Evolutionary conservation across 129 eudicot genomes (phyloP).

Genomic region (Deinandra increscens): DNA sequence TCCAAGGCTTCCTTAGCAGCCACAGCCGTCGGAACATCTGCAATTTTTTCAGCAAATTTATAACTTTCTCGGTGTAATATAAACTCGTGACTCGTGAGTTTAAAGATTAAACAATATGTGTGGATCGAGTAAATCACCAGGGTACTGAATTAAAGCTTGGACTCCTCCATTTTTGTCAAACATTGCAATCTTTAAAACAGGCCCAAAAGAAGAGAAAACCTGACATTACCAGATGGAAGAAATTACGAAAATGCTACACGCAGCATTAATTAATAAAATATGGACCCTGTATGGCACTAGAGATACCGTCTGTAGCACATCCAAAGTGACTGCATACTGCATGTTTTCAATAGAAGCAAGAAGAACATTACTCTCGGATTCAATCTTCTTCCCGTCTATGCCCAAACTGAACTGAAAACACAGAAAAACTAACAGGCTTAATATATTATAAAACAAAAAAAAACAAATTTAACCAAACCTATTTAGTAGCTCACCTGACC

Average conservation of each 20-base stretch:
- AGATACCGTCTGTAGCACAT: slow-evolving; percentile 76
- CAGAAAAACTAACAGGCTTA: neutral
- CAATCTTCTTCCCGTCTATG: slow-evolving; percentile 83
- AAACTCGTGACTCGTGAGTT: neutral
- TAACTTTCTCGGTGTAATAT: neutral
- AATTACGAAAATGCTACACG: neutral
- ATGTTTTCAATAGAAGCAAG: slow-evolving; percentile 97
- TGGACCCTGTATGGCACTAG: neutral
- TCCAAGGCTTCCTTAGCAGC: slow-evolving; percentile 90
- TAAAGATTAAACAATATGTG: neutral
- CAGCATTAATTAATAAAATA: neutral
- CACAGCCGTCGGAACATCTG: slow-evolving; percentile 91
- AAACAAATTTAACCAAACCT: neutral
- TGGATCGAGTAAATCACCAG: slow-evolving; percentile 50
- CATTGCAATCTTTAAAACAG: slow-evolving; percentile 94
- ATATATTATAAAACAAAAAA: neutral
- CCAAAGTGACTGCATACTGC: slow-evolving; percentile 96
- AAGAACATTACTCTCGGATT: slow-evolving; percentile 98
- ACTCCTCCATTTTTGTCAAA: slow-evolving; percentile 97
- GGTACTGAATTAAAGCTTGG: slow-evolving; percentile 92
- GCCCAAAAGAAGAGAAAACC: slow-evolving; percentile 93
- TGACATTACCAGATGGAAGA: slow-evolving; percentile 20
- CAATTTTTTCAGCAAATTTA: slow-evolving; percentile 1
- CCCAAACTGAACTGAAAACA: slow-evolving; percentile 68
- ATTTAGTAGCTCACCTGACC: slow-evolving; percentile 65